phyloP scores from a whole-genome alignment of 192 early-diverging fungal genomes.

The Entomortierella parvispora region DNA sequence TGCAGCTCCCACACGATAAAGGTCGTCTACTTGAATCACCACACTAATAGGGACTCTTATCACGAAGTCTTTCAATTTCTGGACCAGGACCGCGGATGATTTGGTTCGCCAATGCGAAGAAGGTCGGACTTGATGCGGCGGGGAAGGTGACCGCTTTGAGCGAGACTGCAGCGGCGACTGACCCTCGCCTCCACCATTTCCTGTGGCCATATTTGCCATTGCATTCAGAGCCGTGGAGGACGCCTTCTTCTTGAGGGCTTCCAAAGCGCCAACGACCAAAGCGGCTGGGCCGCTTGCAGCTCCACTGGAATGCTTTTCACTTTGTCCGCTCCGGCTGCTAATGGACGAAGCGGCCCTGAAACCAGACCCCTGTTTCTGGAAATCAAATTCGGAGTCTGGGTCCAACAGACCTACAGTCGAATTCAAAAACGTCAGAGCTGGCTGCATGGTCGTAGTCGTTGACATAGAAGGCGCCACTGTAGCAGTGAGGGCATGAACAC shows the following conservation, averaged over 20 bases:
- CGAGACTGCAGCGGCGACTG: no score
- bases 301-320: not conserved
- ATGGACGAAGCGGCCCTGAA: not conserved
- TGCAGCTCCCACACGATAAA: not conserved
- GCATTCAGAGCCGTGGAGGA: slow-evolving; percentile 12
- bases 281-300: not conserved
- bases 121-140: not conserved
- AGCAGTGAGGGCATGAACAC: not conserved
- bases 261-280: slow-evolving; percentile 16
- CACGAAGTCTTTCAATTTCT: slow-evolving; percentile 44
- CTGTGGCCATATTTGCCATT: slow-evolving; percentile 1
- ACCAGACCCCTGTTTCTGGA: not conserved
- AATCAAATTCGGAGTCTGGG: not conserved
- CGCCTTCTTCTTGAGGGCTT: slow-evolving; percentile 26
- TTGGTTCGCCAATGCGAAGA: slow-evolving; percentile 1
- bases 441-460: not conserved
- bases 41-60: slow-evolving; percentile 39
- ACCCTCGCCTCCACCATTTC: no score
- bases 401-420: slow-evolving; percentile 25
- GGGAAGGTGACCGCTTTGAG: not conserved
- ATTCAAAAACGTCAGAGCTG: slow-evolving; percentile 17
- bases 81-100: slow-evolving; percentile 1
- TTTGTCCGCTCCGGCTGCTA: slow-evolving; percentile 9
- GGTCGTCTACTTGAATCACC: slow-evolving; percentile 33
- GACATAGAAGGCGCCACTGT: not conserved